Evolutionary conservation across 768 basidiomycete genomes (phyloP).

Genomic region (Cytidiella melzeri): DNA sequence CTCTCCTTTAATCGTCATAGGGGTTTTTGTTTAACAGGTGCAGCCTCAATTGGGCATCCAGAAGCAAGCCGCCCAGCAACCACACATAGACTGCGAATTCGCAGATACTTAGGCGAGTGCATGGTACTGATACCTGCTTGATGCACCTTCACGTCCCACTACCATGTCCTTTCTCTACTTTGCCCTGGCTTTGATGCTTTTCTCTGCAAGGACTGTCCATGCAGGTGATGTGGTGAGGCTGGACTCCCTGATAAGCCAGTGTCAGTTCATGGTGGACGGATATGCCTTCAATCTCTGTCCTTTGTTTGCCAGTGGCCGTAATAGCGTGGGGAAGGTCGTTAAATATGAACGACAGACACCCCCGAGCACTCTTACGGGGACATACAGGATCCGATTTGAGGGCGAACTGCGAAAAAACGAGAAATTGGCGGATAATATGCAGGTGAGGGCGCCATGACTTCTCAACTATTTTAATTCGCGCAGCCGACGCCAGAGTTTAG

Average conservation of each 20-base stretch:
- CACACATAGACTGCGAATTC: no score
- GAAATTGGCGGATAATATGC: slow-evolving; percentile 19
- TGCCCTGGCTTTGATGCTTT: background rate
- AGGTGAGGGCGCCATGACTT: slow-evolving; percentile 20
- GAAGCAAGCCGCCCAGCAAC: no score
- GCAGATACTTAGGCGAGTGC: no score
- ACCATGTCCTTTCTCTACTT: slow-evolving; percentile 10
- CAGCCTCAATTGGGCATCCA: no score
- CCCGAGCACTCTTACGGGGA: slow-evolving; percentile 24
- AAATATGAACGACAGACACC: slow-evolving; percentile 18
- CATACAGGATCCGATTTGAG: slow-evolving; percentile 22
- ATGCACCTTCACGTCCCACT: slow-evolving; percentile 1
- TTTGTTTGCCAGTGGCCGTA: slow-evolving; percentile 16
- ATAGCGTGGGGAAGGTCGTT: slow-evolving; percentile 15
- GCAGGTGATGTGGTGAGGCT: slow-evolving; percentile 13
- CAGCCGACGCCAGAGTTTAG: slow-evolving; percentile 9
- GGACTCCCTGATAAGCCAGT: slow-evolving; percentile 14
- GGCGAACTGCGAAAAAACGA: slow-evolving; percentile 21
- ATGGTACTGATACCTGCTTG: no score
- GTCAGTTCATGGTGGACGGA: slow-evolving; percentile 20
- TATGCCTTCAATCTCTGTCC: slow-evolving; percentile 26
- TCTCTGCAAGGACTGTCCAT: background rate
- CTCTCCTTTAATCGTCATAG: no score
- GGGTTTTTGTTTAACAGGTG: no score
- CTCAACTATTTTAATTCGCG: background rate